Evolutionary conservation across 2,329 filamentous ascomycete genomes (phyloP).

Genomic region (Cercospora beticola): DNA sequence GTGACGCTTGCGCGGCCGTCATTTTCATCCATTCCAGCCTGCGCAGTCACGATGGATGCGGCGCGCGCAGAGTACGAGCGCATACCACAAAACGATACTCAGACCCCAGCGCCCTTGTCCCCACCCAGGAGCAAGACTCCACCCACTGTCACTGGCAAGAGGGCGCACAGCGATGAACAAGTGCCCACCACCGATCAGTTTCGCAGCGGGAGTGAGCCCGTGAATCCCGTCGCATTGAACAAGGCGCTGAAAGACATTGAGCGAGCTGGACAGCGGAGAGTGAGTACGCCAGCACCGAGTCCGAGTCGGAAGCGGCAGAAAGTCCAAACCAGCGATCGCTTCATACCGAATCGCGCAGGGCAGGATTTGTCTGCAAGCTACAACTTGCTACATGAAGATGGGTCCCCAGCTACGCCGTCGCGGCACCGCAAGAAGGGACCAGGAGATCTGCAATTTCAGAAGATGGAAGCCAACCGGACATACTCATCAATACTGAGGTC

Average conservation of each 20-base stretch:
- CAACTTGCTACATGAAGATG: constrained; percentile 86
- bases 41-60: constrained; percentile 18
- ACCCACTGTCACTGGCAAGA: constrained; percentile 54
- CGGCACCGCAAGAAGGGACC: constrained; percentile 85
- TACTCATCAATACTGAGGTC: constrained; percentile 84
- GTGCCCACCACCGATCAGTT: constrained; percentile 19
- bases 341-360: constrained; percentile 90
- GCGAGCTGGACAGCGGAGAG: constrained; percentile 55
- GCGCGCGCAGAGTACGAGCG: constrained; percentile 11
- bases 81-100: constrained; percentile 28
- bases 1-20: not conserved
- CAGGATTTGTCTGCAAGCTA: constrained; percentile 93
- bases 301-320: constrained; percentile 68
- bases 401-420: constrained; percentile 86
- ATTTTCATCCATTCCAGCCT: not conserved
- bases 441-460: constrained; percentile 91
- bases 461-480: constrained; percentile 89
- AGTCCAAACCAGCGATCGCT: constrained; percentile 65
- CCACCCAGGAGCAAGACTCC: constrained; percentile 62
- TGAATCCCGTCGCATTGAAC: constrained; percentile 60
- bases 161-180: constrained; percentile 37
- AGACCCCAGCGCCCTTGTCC: constrained; percentile 51
- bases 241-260: constrained; percentile 64
- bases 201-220: constrained; percentile 51
- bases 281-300: constrained; percentile 63